Evolutionary conservation across 2,329 filamentous ascomycete species (phyloP).

Genomic region (Xylariaceae sp.): DNA sequence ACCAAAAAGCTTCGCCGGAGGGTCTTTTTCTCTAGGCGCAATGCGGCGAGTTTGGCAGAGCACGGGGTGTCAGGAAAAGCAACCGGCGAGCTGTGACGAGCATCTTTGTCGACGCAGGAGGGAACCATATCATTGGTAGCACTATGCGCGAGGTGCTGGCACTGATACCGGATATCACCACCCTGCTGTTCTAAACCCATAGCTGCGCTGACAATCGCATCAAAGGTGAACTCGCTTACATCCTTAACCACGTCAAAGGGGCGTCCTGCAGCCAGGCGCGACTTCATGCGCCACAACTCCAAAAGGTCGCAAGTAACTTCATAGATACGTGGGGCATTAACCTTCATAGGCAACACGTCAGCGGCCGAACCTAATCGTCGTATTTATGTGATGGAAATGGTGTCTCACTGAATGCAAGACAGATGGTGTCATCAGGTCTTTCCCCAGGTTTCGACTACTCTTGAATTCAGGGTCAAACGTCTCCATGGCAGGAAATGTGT

Average conservation of each 20-base stretch:
- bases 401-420: neutral
- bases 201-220: conserved; percentile 1
- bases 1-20: neutral
- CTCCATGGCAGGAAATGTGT: conserved; percentile 5
- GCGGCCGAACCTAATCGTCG: neutral
- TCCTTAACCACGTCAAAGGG: conserved; percentile 2
- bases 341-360: neutral
- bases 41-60: neutral
- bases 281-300: conserved; percentile 4
- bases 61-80: neutral
- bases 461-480: neutral
- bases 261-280: neutral
- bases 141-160: neutral
- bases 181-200: neutral
- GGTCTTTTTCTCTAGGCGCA: neutral
- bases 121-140: neutral
- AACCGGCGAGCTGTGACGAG: no score
- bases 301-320: neutral
- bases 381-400: neutral
- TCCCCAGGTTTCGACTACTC: neutral
- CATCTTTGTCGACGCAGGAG: neutral
- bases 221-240: conserved; percentile 2
- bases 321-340: neutral
- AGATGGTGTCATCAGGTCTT: conserved; percentile 1
- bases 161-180: neutral